phyloP scores from a whole-genome alignment of 345 rosid species.

The Heritiera fomes region DNA sequence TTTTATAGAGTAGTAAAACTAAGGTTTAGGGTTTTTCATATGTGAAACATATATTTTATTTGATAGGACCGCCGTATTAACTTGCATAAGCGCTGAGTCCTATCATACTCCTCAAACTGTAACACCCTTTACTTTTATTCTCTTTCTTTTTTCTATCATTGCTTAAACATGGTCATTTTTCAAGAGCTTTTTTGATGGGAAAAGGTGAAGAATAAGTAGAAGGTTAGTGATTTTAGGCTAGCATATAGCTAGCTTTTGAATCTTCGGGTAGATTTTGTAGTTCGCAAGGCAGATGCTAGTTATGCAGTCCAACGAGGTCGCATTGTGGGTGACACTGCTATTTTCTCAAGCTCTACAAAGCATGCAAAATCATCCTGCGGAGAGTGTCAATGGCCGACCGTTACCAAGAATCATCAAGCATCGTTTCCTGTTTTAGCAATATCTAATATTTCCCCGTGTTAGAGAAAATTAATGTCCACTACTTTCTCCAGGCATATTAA shows the following conservation, averaged over 20 bases:
- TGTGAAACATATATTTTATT: no score
- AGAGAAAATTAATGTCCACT: background rate
- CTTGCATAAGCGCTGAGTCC: no score
- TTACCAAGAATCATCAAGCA: background rate
- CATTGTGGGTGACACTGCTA: conserved; percentile 16
- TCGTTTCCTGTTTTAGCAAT: background rate
- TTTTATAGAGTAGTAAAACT: no score
- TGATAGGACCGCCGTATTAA: no score
- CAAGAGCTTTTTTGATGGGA: no score
- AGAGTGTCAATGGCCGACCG: background rate
- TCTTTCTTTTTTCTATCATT: no score
- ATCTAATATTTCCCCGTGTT: background rate
- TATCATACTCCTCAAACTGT: no score
- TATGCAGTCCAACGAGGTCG: conserved; percentile 13
- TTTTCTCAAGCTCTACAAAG: background rate
- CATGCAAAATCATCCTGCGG: background rate
- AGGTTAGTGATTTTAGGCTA: background rate
- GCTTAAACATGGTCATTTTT: no score
- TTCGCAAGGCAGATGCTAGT: background rate
- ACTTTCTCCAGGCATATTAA: background rate
- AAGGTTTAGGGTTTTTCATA: no score
- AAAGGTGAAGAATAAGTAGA: no score
- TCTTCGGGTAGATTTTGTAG: background rate
- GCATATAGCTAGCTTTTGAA: background rate
- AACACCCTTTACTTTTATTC: no score